phyloP scores from a whole-genome alignment of 768 basidiomycete genomes.

The Suillus variegatus region DNA sequence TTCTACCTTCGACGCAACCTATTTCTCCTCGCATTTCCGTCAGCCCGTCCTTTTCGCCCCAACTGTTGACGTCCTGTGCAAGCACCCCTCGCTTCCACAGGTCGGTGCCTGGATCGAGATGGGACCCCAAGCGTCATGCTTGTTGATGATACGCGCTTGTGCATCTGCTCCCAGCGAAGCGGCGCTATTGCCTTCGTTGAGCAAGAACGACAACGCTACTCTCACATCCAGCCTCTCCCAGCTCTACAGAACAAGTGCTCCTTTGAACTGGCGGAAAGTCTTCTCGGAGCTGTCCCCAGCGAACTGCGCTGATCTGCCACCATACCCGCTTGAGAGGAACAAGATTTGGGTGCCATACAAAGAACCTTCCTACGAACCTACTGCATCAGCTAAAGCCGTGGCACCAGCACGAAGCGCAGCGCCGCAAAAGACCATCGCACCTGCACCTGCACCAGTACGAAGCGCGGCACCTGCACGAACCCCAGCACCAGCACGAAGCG shows the following conservation, averaged over 20 bases:
- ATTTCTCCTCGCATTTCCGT: conserved; percentile 60
- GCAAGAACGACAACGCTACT: conserved; percentile 43
- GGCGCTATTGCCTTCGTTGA: conserved; percentile 51
- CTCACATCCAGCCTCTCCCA: conserved; percentile 47
- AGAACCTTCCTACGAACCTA: conserved; percentile 23
- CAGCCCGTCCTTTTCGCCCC: conserved; percentile 58
- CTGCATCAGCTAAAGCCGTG: neutral
- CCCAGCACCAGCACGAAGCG: neutral
- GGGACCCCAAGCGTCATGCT: conserved; percentile 36
- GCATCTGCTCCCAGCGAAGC: conserved; percentile 30
- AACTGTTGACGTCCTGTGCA: conserved; percentile 45
- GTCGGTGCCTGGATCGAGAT: conserved; percentile 43
- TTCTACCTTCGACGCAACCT: conserved; percentile 47
- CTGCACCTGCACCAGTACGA: neutral
- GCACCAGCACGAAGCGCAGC: neutral
- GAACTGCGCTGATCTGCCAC: conserved; percentile 54
- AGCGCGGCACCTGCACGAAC: neutral
- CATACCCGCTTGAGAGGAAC: conserved; percentile 60
- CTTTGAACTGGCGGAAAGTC: conserved; percentile 55
- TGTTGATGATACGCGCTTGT: conserved; percentile 54
- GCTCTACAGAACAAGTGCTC: conserved; percentile 44
- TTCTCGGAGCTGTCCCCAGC: conserved; percentile 47
- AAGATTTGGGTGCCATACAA: conserved; percentile 59
- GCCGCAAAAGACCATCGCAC: neutral
- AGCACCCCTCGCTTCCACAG: conserved; percentile 24